Evolutionary conservation across 495 filamentous ascomycete genomes (phyloP), one percentile per base, ranked within the genome.

Genomic region (Penicillium nucicola): DNA sequence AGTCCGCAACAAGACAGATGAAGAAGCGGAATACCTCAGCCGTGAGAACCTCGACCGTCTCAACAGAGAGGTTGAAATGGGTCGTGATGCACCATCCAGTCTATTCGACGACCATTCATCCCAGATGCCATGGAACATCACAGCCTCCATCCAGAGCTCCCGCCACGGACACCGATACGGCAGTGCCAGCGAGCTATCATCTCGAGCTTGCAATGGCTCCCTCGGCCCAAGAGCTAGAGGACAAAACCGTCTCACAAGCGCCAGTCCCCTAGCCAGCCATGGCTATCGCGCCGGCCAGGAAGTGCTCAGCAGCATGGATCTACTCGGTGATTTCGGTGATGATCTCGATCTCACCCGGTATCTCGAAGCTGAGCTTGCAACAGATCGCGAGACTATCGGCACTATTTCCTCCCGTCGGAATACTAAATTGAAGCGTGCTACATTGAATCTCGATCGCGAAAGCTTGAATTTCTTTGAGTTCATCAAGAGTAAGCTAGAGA

Each of bases 71-170:
- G 64, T 84, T 25, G 86, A 89, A 65, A 61, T 84, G 22, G 83
- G 78, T 5, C 81, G 85, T 42, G 76, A 84, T 19, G 84, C 80
- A 5, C 75, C 76, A 1, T 69, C 75, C 0, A 72, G 76, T 14
- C 74, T 86, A 2, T 66, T 74, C n/a, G 81, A 86, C 48, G 75
- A 82, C 36, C 69, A 70, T 34, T 81, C 81, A 10, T 80, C 77
- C 2, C 76, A 78, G 30, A 82, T 88, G 77, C 86, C 86, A 35
- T 89, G 86, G 86, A 88, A 88, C 55, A 76, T 82, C 55, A 80
- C 73, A 17, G 78, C 80, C 20, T 87, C 84, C 3, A 53, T 79
- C 3, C 74, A 79, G 37, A 79, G 78, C 43, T 85, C 83, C 18
- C 67, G 70, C n/a, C 73, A 69, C 15, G 69, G 66, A 5, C 73